Conservation (phyloP, 768 basidiomycete genomes). For the Boletus sp. region DNA sequence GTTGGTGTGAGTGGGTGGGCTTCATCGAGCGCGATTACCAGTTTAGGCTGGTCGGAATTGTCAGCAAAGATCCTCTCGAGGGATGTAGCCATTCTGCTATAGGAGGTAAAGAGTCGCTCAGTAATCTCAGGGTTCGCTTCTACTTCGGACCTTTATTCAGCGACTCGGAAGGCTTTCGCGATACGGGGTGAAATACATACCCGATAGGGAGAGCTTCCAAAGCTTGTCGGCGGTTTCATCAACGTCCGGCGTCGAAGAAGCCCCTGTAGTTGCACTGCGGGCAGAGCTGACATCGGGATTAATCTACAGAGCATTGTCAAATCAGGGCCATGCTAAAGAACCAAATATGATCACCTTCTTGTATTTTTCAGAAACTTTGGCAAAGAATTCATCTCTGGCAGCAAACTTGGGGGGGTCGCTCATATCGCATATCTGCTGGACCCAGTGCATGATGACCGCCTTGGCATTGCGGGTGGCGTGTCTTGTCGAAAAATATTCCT, state of each 20-base stretch:
- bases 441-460: not conserved
- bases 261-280: not conserved
- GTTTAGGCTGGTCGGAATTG: not conserved
- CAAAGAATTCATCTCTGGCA: not conserved
- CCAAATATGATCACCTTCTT: not conserved
- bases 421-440: conserved; percentile 4
- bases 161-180: accelerated
- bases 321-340: not conserved
- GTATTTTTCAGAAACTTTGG: not conserved
- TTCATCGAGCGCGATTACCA: not conserved
- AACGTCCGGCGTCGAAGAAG: not conserved
- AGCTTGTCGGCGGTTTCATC: not conserved
- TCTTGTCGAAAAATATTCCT: not conserved
- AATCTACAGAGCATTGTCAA: not conserved
- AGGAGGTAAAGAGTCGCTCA: not conserved
- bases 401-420: not conserved
- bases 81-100: not conserved
- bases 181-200: not conserved
- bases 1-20: not conserved
- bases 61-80: not conserved
- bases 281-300: not conserved
- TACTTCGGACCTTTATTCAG: not conserved
- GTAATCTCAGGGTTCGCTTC: not conserved
- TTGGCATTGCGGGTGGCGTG: not conserved
- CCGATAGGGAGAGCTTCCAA: not conserved